Conservation (phyloP, 371 early-diverging fungal species). For the Syncephalastrum monosporum region DNA sequence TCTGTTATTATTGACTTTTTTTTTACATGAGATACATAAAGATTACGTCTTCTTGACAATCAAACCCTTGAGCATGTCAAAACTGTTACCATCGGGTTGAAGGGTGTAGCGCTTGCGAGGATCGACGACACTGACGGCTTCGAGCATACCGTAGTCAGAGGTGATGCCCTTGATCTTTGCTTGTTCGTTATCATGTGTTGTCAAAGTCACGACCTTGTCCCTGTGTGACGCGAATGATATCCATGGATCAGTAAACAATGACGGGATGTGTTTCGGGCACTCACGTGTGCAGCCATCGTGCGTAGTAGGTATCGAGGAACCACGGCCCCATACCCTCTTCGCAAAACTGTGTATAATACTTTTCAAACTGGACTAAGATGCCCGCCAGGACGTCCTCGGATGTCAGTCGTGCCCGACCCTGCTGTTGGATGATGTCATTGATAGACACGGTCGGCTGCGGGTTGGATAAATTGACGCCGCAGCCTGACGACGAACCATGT, state of each 20-base stretch:
- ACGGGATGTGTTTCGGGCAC: slow-evolving; percentile 7
- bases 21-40: neutral
- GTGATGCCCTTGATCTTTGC: slow-evolving; percentile 80
- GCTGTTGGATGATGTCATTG: slow-evolving; percentile 73
- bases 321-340: slow-evolving; percentile 66
- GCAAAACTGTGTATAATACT: slow-evolving; percentile 68
- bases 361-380: slow-evolving; percentile 73
- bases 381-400: slow-evolving; percentile 76
- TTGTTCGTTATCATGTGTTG: slow-evolving; percentile 54
- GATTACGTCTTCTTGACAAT: slow-evolving; percentile 67
- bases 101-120: slow-evolving; percentile 60
- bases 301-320: slow-evolving; percentile 74
- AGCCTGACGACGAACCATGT: slow-evolving; percentile 41
- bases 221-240: slow-evolving; percentile 14
- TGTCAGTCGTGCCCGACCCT: slow-evolving; percentile 47
- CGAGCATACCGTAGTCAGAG: slow-evolving; percentile 71
- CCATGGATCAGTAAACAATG: neutral
- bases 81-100: slow-evolving; percentile 95
- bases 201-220: slow-evolving; percentile 70
- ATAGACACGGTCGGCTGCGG: slow-evolving; percentile 79
- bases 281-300: slow-evolving; percentile 85
- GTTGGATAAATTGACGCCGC: slow-evolving; percentile 86
- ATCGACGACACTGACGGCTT: slow-evolving; percentile 60
- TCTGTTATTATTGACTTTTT: neutral
- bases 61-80: slow-evolving; percentile 93